phyloP scores from a whole-genome alignment of 1,284 basidiomycete species.

The Fomitopsis pinicola region DNA sequence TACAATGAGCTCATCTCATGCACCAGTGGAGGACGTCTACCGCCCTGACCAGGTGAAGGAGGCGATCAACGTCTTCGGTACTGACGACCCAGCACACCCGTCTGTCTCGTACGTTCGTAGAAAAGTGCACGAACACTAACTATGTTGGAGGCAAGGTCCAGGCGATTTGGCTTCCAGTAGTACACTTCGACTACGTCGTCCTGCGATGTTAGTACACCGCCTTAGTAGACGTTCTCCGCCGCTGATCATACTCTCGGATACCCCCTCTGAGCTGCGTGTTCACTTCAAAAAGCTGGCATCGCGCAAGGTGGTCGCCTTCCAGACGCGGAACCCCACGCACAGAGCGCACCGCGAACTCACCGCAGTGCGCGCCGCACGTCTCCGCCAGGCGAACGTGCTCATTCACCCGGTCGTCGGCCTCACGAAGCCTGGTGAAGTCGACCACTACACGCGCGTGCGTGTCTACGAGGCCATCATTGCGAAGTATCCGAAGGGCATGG shows the following conservation, averaged over 20 bases:
- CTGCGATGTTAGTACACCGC: constrained; percentile 70
- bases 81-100: constrained; percentile 95
- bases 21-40: constrained; percentile 84
- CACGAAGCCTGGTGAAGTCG: constrained; percentile 98
- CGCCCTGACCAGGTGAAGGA: constrained; percentile 83
- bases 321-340: constrained; percentile 99
- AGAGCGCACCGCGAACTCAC: constrained; percentile 97
- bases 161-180: constrained; percentile 80
- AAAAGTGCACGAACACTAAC: constrained; percentile 84
- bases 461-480: constrained; percentile 94
- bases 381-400: constrained; percentile 92
- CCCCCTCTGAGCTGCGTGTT: constrained; percentile 88
- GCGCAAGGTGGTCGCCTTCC: constrained; percentile 97
- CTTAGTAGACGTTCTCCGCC: not conserved
- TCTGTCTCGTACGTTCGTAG: constrained; percentile 89
- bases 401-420: constrained; percentile 98
- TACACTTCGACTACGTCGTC: constrained; percentile 94
- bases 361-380: constrained; percentile 85
- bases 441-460: constrained; percentile 94
- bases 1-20: constrained; percentile 1
- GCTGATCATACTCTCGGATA: constrained; percentile 47
- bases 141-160: constrained; percentile 94
- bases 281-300: constrained; percentile 97
- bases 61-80: constrained; percentile 87
- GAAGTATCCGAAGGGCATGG: constrained; percentile 97